Evolutionary conservation across 768 basidiomycete genomes (phyloP).

Genomic region (Suillus variegatus): DNA sequence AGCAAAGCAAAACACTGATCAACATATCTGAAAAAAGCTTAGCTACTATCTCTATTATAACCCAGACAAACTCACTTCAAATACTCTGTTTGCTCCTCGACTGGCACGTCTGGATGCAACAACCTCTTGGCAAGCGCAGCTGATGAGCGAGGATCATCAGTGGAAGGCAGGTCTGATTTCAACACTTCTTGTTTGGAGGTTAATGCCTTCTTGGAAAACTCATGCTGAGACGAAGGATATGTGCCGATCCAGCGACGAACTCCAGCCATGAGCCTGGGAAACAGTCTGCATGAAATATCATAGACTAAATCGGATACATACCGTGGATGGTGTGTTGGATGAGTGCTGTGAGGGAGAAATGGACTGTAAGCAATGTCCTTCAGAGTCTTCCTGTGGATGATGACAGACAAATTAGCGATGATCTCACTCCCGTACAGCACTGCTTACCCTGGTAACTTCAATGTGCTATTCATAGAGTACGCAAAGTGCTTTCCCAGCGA

Average conservation of each 20-base stretch:
- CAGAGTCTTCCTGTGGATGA: conserved; percentile 58
- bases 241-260: conserved; percentile 78
- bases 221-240: conserved; percentile 43
- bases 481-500: conserved; percentile 87
- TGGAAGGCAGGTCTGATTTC: conserved; percentile 30
- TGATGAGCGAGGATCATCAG: conserved; percentile 44
- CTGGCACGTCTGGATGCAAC: conserved; percentile 63
- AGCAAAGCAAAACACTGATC: conserved; percentile 71
- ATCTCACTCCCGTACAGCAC: not conserved
- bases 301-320: conserved; percentile 25
- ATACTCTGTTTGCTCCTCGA: conserved; percentile 70
- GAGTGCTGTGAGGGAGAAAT: conserved; percentile 62
- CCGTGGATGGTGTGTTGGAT: conserved; percentile 39
- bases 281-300: conserved; percentile 7
- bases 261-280: conserved; percentile 68
- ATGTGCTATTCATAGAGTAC: conserved; percentile 88
- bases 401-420: not conserved
- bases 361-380: conserved; percentile 73
- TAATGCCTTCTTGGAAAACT: conserved; percentile 40
- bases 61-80: conserved; percentile 49
- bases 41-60: not conserved
- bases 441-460: conserved; percentile 77
- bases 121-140: conserved; percentile 58
- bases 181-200: conserved; percentile 19
- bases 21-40: conserved; percentile 53